Evolutionary conservation across 2,329 filamentous ascomycete species (phyloP), one percentile per base, ranked within the genome.

Genomic region (Aureobasidium sp.): DNA sequence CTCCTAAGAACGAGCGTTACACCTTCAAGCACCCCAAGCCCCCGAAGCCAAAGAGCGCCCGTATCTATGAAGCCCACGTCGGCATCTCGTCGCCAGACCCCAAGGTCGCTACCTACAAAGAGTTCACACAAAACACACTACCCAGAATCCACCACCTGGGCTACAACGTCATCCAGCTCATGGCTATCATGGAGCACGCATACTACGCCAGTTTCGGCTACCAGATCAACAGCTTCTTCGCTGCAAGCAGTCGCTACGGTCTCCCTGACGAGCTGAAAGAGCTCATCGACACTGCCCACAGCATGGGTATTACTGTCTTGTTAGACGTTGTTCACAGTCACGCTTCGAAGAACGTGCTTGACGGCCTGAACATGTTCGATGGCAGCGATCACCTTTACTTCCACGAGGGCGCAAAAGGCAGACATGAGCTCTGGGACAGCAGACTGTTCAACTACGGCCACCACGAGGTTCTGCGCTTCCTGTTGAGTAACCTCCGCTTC

Each of bases 191-290:
- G 93, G 94, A 99, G 73, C 94, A 99, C 76, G 94, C 94, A 54
- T 99, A 99, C 81, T 99, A 99, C 74, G 94, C 94, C 70, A 97
- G 93, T 71, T 99, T 99, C 70, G 94, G 94, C 50, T 99, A 99
- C 75, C 94, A 99, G 76, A 85, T 99, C 77, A 99, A 97, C 79
- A 97, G 89, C 76, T 99, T 99, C 81, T 99, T 97, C 70, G 94
- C 94, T 31, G 92, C 93, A 14, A 97, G 92, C 75, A 97, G 93
- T 74, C 87, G 94, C 65, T 99, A 96, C 71, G 94, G 94, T 45
- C 84, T 87, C 0, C 94, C 94, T 0, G 94, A 99, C 71, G 94
- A 97, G 40, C 80, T 99, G 67, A 99, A 96, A 75, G 93, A 97
- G 79, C 83, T 99, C 53, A 90, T 99, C 66, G 94, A 99, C 71